phyloP scores from a whole-genome alignment of 805 yeast genomes.

The Yamadazyma phyllophila region DNA sequence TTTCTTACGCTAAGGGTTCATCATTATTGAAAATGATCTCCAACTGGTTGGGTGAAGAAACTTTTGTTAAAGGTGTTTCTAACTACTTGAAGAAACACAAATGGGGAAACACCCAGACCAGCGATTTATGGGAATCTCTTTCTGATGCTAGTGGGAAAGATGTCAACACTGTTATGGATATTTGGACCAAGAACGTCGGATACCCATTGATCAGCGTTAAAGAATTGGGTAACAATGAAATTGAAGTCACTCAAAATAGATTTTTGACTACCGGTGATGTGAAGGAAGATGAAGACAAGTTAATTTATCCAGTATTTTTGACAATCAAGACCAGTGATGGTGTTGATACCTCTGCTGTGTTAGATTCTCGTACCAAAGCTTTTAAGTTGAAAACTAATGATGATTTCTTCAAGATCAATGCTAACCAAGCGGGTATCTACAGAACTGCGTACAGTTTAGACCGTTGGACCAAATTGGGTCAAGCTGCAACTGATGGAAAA shows the following conservation, averaged over 20 bases:
- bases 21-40: conserved; percentile 77
- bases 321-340: conserved; percentile 61
- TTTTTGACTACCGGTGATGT: conserved; percentile 77
- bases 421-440: conserved; percentile 72
- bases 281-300: conserved; percentile 66
- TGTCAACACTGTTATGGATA: conserved; percentile 69
- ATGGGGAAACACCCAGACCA: conserved; percentile 74
- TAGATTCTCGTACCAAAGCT: conserved; percentile 43
- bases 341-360: conserved; percentile 55
- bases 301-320: conserved; percentile 68
- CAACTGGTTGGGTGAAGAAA: conserved; percentile 75
- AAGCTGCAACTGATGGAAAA: conserved; percentile 53
- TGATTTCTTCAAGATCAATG: conserved; percentile 68
- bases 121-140: conserved; percentile 74
- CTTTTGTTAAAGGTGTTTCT: conserved; percentile 76
- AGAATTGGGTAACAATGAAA: conserved; percentile 47
- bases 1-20: conserved; percentile 80
- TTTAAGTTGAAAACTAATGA: conserved; percentile 38
- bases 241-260: conserved; percentile 67
- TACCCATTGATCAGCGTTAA: conserved; percentile 70
- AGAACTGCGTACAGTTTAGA: conserved; percentile 64
- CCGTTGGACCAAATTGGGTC: conserved; percentile 68
- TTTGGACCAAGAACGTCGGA: conserved; percentile 79
- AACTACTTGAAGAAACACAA: conserved; percentile 71
- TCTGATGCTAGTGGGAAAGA: conserved; percentile 69